These are phyloP conservation scores for Amanita rimosa DNA, from an alignment of 768 basidiomycete genomes.

Conservation along the genomic window DNA sequence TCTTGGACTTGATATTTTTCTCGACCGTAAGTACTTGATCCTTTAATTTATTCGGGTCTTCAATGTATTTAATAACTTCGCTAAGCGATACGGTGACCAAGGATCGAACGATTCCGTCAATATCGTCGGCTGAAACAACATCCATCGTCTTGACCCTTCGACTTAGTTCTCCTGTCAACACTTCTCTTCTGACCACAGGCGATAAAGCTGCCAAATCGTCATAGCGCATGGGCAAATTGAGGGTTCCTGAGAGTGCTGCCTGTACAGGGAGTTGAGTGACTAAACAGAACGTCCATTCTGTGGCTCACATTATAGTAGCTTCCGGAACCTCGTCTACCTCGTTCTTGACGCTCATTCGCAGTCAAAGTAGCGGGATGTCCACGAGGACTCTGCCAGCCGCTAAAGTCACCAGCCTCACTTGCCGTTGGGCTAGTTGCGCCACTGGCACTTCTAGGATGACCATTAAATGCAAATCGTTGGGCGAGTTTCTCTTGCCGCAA, in stretches of 20 bases:
- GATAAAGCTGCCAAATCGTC: slow-evolving; percentile 76
- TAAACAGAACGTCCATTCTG: slow-evolving; percentile 2
- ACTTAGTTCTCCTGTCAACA: slow-evolving; percentile 73
- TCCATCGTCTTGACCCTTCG: slow-evolving; percentile 56
- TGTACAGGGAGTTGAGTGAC: slow-evolving; percentile 16
- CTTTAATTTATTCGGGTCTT: slow-evolving; percentile 54
- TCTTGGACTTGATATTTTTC: slow-evolving; percentile 9
- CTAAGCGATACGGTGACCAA: slow-evolving; percentile 61
- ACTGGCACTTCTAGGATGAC: slow-evolving; percentile 69
- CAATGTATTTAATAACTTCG: slow-evolving; percentile 68
- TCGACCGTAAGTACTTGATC: slow-evolving; percentile 45
- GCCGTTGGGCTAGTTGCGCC: slow-evolving; percentile 80
- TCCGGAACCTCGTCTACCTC: slow-evolving; percentile 69
- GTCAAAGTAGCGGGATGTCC: slow-evolving; percentile 38
- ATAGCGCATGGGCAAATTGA: slow-evolving; percentile 79
- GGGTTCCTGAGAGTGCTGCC: slow-evolving; percentile 74
- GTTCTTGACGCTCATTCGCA: slow-evolving; percentile 56
- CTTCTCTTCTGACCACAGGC: slow-evolving; percentile 80
- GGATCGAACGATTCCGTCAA: slow-evolving; percentile 60
- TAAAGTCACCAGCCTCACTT: slow-evolving; percentile 72
- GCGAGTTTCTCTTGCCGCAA: slow-evolving; percentile 85
- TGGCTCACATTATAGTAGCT: slow-evolving; percentile 72
- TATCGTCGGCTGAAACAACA: slow-evolving; percentile 38
- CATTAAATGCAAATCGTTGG: slow-evolving; percentile 69
- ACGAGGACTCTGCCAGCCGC: slow-evolving; percentile 68